These are phyloP conservation scores for Trichoderma sp. DNA, from an alignment of 2,329 filamentous ascomycete genomes.

Conservation along the genomic window DNA sequence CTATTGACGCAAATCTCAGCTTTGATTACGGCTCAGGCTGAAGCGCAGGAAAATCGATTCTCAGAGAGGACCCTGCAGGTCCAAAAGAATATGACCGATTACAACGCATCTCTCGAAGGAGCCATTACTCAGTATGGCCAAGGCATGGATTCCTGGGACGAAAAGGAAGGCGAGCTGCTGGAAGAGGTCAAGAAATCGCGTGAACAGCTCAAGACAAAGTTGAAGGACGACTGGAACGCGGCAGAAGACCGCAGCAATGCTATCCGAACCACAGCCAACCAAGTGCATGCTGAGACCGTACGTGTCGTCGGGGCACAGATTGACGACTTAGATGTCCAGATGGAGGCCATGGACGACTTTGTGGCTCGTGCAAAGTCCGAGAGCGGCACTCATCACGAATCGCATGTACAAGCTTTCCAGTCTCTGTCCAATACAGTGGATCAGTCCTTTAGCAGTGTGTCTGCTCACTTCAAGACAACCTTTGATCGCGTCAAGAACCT, in stretches of 20 bases:
- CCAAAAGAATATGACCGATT: conserved; percentile 62
- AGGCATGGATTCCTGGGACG: conserved; percentile 74
- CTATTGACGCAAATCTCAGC: conserved; percentile 74
- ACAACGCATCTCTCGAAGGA: conserved; percentile 65
- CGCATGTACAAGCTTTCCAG: conserved; percentile 67
- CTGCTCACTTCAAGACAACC: conserved; percentile 68
- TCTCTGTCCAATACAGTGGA: conserved; percentile 68
- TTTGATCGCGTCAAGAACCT: conserved; percentile 68
- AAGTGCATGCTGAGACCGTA: conserved; percentile 87
- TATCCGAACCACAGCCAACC: conserved; percentile 80
- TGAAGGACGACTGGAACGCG: conserved; percentile 82
- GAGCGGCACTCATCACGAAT: conserved; percentile 75
- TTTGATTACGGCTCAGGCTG: conserved; percentile 74
- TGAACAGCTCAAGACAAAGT: conserved; percentile 75
- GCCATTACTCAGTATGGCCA: conserved; percentile 66
- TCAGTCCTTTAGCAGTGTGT: conserved; percentile 71
- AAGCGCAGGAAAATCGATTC: conserved; percentile 72
- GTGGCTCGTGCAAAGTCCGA: conserved; percentile 78
- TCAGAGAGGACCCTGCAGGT: conserved; percentile 63
- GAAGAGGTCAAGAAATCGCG: conserved; percentile 71
- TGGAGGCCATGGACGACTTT: conserved; percentile 88
- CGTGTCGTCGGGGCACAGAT: conserved; percentile 89
- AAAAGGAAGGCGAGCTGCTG: conserved; percentile 67
- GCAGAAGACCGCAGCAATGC: conserved; percentile 80
- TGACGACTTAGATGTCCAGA: conserved; percentile 81